Base-by-base conservation (phyloP, 306 rosid genomes). In the Senna tora region DNA sequence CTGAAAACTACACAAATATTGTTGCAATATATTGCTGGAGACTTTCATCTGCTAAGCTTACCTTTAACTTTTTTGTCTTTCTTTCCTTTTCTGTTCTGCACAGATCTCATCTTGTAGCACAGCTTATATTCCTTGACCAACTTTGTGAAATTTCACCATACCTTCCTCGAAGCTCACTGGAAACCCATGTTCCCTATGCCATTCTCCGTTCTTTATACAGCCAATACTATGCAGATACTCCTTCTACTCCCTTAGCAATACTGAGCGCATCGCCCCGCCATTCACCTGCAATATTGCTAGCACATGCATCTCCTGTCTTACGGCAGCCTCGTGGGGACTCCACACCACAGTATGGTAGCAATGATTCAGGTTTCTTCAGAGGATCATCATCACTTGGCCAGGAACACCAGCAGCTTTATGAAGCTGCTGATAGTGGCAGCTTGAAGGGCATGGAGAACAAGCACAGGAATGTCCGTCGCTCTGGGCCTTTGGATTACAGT, bases 21-120 rank as follows among this genome's bases (percentile, higher is more conserved):
- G 33, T 33, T 63, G 64, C 72, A 65, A 54, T 62, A 32, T 20
- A 73, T 49, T 17, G 43, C 25, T 12, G 49, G 34, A 38, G 54
- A 62, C 39, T 17, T 71, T 65, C 55, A 16, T 60, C 65, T n/a
- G 73, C 30, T 25, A 25, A 25, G 16, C 81, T 59, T 50, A 71
- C 50, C 45, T 25, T 14, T 59, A 55, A 71, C 50, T 39, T 25
- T 14, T 77, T 53, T 77, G 6, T 73, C 52, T 81, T 73, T 64
- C 22, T 9, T 10, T 11, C 14, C 20, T 17, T 9, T 50, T 58
- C 58, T 54, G 49, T 46, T 74, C 34, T 86, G 52, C 57, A 60
- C 97, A 94, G 98, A 79, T 87, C 98, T 75, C 88, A 91, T 82
- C 97, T 89, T 42, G 91, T 94, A 53, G 88, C 92, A 22, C 97